These are phyloP conservation scores for Sorghum bicolor DNA, from an alignment of 176 grass and related monocot species.

Conservation along the genomic window DNA sequence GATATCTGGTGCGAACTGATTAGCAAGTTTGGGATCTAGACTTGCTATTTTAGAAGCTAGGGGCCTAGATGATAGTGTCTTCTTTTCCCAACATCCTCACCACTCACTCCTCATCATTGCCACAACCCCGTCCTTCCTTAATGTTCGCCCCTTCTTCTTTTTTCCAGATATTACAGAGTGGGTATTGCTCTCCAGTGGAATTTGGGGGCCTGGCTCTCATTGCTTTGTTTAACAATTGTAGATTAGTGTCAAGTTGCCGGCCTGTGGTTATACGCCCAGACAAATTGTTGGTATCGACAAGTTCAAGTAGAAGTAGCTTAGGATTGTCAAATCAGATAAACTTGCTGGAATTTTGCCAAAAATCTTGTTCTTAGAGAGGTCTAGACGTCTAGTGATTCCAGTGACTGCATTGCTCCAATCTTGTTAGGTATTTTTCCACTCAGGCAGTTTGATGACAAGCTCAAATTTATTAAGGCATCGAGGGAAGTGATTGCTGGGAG, in stretches of 20 bases:
- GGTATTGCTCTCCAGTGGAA: too few species aligned
- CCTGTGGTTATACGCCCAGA: slow-evolving; percentile 29
- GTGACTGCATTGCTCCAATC: slow-evolving; percentile 6
- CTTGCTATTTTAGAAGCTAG: too few species aligned
- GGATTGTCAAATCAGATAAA: background rate
- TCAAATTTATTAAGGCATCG: slow-evolving; percentile 9
- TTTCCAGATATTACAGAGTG: too few species aligned
- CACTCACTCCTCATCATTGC: too few species aligned
- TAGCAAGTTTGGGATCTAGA: too few species aligned
- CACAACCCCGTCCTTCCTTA: too few species aligned
- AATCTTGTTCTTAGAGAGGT: slow-evolving; percentile 32
- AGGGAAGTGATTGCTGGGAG: slow-evolving; percentile 13
- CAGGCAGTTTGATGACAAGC: slow-evolving; percentile 28
- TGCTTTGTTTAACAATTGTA: too few species aligned
- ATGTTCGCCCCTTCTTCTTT: too few species aligned
- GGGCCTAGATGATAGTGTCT: too few species aligned
- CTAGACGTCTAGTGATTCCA: slow-evolving; percentile 41
- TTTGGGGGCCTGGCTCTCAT: too few species aligned
- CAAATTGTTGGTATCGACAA: slow-evolving; percentile 38
- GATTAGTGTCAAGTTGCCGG: slow-evolving; percentile 34
- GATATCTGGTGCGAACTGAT: too few species aligned
- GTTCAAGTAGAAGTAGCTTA: slow-evolving; percentile 31
- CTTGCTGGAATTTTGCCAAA: slow-evolving; percentile 6
- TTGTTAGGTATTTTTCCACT: background rate
- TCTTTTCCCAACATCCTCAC: too few species aligned